These are phyloP conservation scores for Simmondsia chinensis DNA, from an alignment of 148 eudicot species.

Conservation along the genomic window DNA sequence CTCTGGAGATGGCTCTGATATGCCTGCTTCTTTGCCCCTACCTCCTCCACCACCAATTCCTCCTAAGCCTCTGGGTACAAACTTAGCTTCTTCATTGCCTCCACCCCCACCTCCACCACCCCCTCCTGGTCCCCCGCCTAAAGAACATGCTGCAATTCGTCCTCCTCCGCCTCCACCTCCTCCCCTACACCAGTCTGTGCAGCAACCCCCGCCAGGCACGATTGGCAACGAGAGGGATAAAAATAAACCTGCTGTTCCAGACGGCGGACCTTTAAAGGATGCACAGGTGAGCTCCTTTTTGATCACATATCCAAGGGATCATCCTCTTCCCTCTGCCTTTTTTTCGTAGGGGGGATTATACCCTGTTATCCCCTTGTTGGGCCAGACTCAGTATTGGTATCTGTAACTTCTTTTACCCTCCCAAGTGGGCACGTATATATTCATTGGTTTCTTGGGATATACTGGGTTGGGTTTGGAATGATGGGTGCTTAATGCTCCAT, in stretches of 20 bases:
- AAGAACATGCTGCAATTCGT: conserved; percentile 41
- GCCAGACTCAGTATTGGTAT: too few relatives aligned
- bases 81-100: conserved; percentile 47
- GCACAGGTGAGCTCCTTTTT: conserved; percentile 31
- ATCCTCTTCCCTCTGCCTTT: not conserved
- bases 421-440: too few relatives aligned
- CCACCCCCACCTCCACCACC: conserved; percentile 58
- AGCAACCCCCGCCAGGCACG: conserved; percentile 75
- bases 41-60: conserved; percentile 95
- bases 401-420: too few relatives aligned
- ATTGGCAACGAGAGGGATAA: conserved; percentile 35
- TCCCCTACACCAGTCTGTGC: conserved; percentile 37
- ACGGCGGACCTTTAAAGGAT: conserved; percentile 30
- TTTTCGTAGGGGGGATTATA: too few relatives aligned
- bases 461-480: too few relatives aligned
- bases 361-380: too few relatives aligned
- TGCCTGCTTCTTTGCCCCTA: conserved; percentile 62
- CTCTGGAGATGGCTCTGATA: conserved; percentile 30
- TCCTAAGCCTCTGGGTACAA: conserved; percentile 42
- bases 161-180: conserved; percentile 53
- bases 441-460: too few relatives aligned
- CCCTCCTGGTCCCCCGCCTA: conserved; percentile 76
- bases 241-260: conserved; percentile 27
- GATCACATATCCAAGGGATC: not conserved
- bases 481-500: too few relatives aligned